Conservation (phyloP, 2,329 filamentous ascomycete genomes). For the Aureobasidium sp. region DNA sequence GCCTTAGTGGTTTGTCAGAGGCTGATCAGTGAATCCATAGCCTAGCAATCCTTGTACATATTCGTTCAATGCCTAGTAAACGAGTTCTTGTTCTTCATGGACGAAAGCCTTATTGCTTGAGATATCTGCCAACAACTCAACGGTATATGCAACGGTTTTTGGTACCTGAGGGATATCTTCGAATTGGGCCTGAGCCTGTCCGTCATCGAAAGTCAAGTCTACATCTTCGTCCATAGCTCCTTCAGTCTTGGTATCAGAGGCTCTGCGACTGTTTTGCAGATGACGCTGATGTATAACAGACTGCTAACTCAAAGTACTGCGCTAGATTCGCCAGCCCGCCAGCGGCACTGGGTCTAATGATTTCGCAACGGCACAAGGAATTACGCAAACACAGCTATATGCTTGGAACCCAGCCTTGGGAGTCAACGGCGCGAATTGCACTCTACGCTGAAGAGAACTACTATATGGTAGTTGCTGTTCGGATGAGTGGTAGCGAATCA, state of each 20-base stretch:
- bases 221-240: conserved; percentile 12
- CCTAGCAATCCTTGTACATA: neutral
- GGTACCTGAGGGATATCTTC: neutral
- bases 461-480: no score
- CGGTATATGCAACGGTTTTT: neutral
- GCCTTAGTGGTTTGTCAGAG: neutral
- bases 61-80: conserved; percentile 1
- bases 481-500: no score
- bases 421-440: no score
- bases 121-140: neutral
- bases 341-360: no score
- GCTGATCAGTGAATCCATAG: neutral
- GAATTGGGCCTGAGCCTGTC: neutral
- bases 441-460: no score
- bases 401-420: no score
- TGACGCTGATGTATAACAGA: no score
- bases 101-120: neutral
- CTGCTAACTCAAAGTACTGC: no score
- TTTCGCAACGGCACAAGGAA: no score
- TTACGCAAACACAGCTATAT: no score
- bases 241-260: conserved; percentile 15
- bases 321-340: no score
- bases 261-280: conserved; percentile 21
- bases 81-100: neutral
- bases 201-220: neutral